These are phyloP conservation scores for Apophysomyces ossiformis DNA, from an alignment of 371 early-diverging fungal species.

Conservation along the genomic window DNA sequence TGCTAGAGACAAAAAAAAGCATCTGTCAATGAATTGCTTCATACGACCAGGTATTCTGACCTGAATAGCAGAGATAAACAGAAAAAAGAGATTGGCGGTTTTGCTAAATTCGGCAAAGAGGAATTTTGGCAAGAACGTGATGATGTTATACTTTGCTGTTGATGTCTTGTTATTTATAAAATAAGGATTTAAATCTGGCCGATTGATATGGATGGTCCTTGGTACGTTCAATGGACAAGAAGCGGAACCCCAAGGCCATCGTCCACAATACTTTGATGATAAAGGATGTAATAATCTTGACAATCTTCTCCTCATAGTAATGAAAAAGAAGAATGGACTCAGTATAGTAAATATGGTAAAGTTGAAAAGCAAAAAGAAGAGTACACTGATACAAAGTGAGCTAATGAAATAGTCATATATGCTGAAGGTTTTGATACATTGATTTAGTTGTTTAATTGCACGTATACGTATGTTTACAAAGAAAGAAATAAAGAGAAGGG, in stretches of 20 bases:
- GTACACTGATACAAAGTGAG: background rate
- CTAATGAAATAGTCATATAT: background rate
- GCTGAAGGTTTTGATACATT: background rate
- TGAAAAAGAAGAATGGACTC: background rate
- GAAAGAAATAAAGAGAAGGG: background rate
- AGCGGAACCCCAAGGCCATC: background rate
- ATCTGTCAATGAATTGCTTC: background rate
- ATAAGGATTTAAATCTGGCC: slow-evolving; percentile 66
- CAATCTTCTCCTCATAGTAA: background rate
- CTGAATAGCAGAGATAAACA: slow-evolving; percentile 82
- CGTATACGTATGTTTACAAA: no score
- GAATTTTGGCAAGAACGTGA: slow-evolving; percentile 88
- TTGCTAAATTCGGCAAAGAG: slow-evolving; percentile 88
- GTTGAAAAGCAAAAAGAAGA: background rate
- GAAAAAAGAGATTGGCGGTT: slow-evolving; percentile 90
- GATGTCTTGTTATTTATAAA: slow-evolving; percentile 75
- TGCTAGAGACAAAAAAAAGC: slow-evolving; percentile 53
- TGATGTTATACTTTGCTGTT: slow-evolving; percentile 84
- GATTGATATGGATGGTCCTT: slow-evolving; percentile 79
- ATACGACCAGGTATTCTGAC: slow-evolving; percentile 23
- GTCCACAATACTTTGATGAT: background rate
- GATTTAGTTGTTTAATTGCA: no score
- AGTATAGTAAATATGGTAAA: background rate
- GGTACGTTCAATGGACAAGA: slow-evolving; percentile 15
- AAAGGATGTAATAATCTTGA: background rate